Percentiles rank a stretch among this genome's conserved stretches.
Evolutionary conservation across 768 basidiomycete genomes (phyloP).

Genomic region (Cystobasidiopsis lactophilus): DNA sequence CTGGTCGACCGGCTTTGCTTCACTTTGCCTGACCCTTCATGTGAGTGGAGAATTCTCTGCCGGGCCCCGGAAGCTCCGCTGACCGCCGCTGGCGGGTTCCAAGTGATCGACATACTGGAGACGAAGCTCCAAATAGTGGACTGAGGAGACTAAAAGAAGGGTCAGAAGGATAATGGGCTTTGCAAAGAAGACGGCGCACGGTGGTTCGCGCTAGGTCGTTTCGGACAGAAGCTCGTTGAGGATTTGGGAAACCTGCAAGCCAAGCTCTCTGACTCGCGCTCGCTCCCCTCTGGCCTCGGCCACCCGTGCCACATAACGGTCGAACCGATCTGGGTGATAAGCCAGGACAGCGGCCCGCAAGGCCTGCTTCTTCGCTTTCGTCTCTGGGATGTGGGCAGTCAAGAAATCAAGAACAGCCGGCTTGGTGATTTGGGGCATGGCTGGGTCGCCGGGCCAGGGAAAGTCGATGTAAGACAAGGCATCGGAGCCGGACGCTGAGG

Average conservation of each 20-base stretch:
- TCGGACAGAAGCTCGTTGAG: constrained; percentile 7
- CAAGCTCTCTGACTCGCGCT: constrained; percentile 14
- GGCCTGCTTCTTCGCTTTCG: constrained; percentile 4
- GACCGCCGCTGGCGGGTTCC: no score
- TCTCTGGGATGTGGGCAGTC: constrained; percentile 2
- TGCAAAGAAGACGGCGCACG: no score
- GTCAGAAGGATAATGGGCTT: no score
- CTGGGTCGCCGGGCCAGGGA: constrained; percentile 15
- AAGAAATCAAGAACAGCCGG: constrained; percentile 5
- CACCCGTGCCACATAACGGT: constrained; percentile 11
- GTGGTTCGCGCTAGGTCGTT: no score
- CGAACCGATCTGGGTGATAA: constrained; percentile 20
- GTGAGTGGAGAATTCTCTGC: no score
- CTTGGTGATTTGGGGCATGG: not conserved
- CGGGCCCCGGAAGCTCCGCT: no score
- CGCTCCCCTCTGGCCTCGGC: constrained; percentile 13
- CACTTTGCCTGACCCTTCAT: no score
- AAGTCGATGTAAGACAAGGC: constrained; percentile 16
- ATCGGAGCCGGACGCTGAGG: not conserved
- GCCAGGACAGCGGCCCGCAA: constrained; percentile 17
- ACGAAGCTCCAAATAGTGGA: no score
- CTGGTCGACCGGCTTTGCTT: no score
- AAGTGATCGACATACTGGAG: no score
- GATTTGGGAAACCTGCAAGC: constrained; percentile 9
- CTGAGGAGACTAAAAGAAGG: no score